Base-by-base conservation (phyloP, 2,329 filamentous ascomycete species). In the Xylaria arbuscula region DNA sequence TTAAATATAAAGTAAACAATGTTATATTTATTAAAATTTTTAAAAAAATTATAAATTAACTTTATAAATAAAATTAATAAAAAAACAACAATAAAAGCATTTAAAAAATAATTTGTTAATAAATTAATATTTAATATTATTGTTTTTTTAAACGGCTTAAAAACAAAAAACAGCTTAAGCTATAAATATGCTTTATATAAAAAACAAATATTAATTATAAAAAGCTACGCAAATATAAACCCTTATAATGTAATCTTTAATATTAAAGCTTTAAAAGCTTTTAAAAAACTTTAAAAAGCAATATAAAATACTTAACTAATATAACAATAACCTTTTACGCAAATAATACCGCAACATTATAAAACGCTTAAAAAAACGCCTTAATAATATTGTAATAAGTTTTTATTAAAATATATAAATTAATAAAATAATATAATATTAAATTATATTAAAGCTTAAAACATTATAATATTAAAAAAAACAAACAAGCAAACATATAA, bases 391-490 rank as follows among this genome's bases (percentile, higher is more conserved):
- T 45, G 45, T 32, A 58, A 34, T 58, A 58, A 45, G 15, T 58
- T 58, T 58, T 58, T 45, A 58, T 58, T 10, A 45, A 58, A 47
- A 58, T 57, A 9, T 57, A 57, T 19, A 32, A 45, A 57, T 3
- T 28, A 32, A 32, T 53, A 53, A 53, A 32, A 53, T 17, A 17
- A 53, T 50, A 50, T 50, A 50, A 22, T 22, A 50, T 50, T 10
- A 50, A 50, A 22, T 2, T 22, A 24, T 17, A 1, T 8, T 50
- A 50, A 9, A 50, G 47, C 10, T 17, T 53, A 53, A 53, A 32
- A 17, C 13, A 53, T 17, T 53, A 32, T 32, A 53, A 53, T 32
- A 50, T 50, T 9, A 48, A 59, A 36, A 22, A 22, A 34, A 47
- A 48, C 11, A 36, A 48, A 59, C 19, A 36, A 48, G 19, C 19